Evolutionary conservation across 305 asterid species (phyloP), one percentile per base, ranked within the genome.

Genomic region (Nicotiana rustica): DNA sequence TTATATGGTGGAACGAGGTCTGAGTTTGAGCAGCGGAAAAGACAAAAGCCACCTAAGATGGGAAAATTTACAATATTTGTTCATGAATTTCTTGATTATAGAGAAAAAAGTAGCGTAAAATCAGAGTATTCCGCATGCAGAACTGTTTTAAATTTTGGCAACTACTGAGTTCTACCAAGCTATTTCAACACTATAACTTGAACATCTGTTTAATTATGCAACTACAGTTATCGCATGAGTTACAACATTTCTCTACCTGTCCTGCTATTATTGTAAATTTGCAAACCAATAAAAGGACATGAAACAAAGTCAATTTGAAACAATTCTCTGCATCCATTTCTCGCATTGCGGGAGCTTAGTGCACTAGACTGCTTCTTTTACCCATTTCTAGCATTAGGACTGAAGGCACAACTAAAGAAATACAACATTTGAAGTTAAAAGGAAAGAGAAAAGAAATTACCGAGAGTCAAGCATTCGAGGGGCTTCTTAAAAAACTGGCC

Each of bases 401-500:
- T 15, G 60, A 10, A 73, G 60, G 57, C 36, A 36, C 18, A 73
- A 10, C 10, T 49, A n/a, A 36, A 21, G 25, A 73, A n/a, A 47
- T 61, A 44, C 61, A 10, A 65, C 65, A 60, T 7, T 65, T n/a
- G 73, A 67, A 64, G 66, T 38, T 25, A 57, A 64, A 62, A 31
- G 25, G 33, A 57, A 83, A 60, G 36, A 67, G 47, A 41, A 41
- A 77, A 85, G 14, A 29, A 81, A 71, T 88, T 91, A 97, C 98
- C 98, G n/a, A 95, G 96, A 85, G 99, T 95, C 90, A 93, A 89
- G 92, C 99, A 95, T 88, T 95, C 95, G 14, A 88, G 81, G 77
- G 98, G 99, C 94, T 93, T 97, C 92, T 91, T 95, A 60, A 92
- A 90, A 87, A 97, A 97, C 91, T 95, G 98, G 38, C 97, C 96